Conservation (phyloP, 148 eudicot species). For the Bassia scoparia region DNA sequence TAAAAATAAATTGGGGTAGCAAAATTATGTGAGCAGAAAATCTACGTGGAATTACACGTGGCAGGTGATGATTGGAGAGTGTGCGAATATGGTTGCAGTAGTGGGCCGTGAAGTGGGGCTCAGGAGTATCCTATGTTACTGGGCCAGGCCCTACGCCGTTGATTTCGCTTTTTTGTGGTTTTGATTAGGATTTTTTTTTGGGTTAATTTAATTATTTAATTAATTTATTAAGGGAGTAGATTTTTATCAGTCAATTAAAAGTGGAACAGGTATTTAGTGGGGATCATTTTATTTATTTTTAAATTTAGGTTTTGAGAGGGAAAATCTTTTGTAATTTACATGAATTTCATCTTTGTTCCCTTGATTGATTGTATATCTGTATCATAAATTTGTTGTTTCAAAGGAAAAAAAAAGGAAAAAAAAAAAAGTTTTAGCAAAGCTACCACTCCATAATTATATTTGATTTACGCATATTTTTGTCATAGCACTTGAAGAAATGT, state of each 20-base stretch:
- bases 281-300: background rate
- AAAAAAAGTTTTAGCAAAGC: no score
- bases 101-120: conserved; percentile 18
- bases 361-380: background rate
- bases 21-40: conserved; percentile 12
- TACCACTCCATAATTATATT: no score
- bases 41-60: conserved; percentile 22
- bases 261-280: background rate
- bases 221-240: background rate
- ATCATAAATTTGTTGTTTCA: no score
- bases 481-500: no score
- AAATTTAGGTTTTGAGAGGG: conserved; percentile 12
- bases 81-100: conserved; percentile 15
- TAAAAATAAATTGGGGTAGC: no score
- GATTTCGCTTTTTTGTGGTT: conserved; percentile 19
- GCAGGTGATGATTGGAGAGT: conserved; percentile 15
- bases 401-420: no score
- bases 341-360: background rate
- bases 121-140: conserved; percentile 22
- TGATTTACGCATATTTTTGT: no score
- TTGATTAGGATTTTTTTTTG: background rate
- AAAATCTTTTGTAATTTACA: background rate
- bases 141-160: conserved; percentile 19
- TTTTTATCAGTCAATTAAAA: background rate
- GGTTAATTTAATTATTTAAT: no score